Evolutionary conservation across 2,329 filamentous ascomycete species (phyloP).

Genomic region (Pseudogymnoascus sp.): DNA sequence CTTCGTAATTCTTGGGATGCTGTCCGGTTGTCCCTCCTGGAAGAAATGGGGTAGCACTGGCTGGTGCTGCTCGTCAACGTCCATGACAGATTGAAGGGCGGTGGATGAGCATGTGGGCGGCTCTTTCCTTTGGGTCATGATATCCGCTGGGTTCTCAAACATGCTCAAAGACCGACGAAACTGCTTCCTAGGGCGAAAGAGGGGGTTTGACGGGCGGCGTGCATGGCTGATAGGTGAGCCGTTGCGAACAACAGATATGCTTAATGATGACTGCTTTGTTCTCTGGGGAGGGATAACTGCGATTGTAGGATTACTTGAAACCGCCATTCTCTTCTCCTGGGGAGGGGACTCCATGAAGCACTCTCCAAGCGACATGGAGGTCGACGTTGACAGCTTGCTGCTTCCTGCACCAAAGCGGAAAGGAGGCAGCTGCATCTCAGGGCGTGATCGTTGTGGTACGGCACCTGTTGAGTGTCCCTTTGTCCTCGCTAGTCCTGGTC

Average conservation of each 20-base stretch:
- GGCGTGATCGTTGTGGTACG: slow-evolving; percentile 52
- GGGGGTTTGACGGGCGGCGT: slow-evolving; percentile 66
- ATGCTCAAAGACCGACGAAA: slow-evolving; percentile 92
- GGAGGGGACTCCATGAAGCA: slow-evolving; percentile 75
- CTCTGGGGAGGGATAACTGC: slow-evolving; percentile 54
- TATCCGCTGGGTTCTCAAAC: slow-evolving; percentile 87
- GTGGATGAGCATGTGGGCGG: slow-evolving; percentile 39
- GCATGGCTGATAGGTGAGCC: slow-evolving; percentile 67
- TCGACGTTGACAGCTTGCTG: slow-evolving; percentile 42
- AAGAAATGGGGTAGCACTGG: slow-evolving; percentile 79
- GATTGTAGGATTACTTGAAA: slow-evolving; percentile 52
- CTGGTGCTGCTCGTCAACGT: slow-evolving; percentile 69
- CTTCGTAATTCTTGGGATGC: slow-evolving; percentile 78
- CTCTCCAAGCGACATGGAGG: slow-evolving; percentile 66
- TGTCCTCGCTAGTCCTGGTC: slow-evolving; percentile 67
- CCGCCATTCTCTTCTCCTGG: slow-evolving; percentile 57
- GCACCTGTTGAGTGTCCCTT: slow-evolving; percentile 69
- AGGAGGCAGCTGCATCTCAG: slow-evolving; percentile 60
- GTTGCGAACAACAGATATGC: slow-evolving; percentile 43
- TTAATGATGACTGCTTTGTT: slow-evolving; percentile 45
- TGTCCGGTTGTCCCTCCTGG: slow-evolving; percentile 72
- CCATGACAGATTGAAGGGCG: slow-evolving; percentile 68
- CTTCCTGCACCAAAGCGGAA: slow-evolving; percentile 65
- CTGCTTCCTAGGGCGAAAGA: slow-evolving; percentile 74
- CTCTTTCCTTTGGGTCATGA: slow-evolving; percentile 72